Base-by-base conservation (phyloP, 2,329 filamentous ascomycete species). In the Seiridium cupressi region DNA sequence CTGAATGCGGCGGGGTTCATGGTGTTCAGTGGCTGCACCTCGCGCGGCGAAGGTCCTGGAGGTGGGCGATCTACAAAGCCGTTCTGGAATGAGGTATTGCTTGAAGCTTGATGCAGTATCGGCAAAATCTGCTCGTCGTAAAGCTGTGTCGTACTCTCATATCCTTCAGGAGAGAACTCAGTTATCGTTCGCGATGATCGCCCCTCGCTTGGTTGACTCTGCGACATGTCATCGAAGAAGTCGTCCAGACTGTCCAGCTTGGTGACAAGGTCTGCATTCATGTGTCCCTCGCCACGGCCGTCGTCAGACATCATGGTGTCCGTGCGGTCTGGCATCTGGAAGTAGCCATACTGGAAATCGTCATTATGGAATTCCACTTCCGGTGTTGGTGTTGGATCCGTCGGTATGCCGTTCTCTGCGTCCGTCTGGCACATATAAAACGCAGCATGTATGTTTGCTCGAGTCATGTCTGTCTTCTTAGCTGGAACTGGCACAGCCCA, bases 401-500 rank as follows among this genome's bases (percentile, higher is more conserved):
- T 77, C 38, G 79, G 70, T 9, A 79, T 78, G 13, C 84, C 85
- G 64, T 88, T 83, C 32, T 78, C 78, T 57, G 84, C 82, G 3
- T 85, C 81, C 63, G 86, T 89, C 57, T 92, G 90, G 70, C 93
- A 97, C 64, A 93, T 96, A 75, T 97, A 97, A 75, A 97, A 98
- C 0, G 95, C 93, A 0, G 93, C 92, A 72, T 98, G 94, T 2
- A 99, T 95, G 68, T 99, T 99, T 60, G 89, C 86, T 60, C 95
- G 85, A 3, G 95, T 98, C 40, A 88, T 86, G 58, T 90, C 89
- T 0, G 93, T 95, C 77, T 97, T 94, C 59, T 91, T 89, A 0
- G 94, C 94, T 13, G 95, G 95, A 72, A 96, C 87, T 0, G 95
- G 94, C 49, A 99, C 92, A 0, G 95, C 95, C 95, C 95, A 99